Conservation (phyloP, 2,329 filamentous ascomycete species). For the Penicillium digitatum region DNA sequence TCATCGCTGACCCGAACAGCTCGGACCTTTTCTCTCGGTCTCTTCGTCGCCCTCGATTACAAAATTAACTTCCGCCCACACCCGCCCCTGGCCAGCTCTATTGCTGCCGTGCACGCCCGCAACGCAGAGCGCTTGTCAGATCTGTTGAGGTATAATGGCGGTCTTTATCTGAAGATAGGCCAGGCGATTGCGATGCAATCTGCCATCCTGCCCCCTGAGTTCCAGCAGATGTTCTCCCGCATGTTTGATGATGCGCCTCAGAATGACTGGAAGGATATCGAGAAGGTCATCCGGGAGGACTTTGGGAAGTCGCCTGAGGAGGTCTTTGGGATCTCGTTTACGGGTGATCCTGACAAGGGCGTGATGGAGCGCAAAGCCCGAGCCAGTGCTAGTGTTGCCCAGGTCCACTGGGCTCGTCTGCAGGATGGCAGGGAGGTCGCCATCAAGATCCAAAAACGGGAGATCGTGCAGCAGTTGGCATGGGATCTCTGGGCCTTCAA, state of each 20-base stretch:
- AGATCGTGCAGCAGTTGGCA: constrained; percentile 83
- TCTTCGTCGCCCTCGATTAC: constrained; percentile 84
- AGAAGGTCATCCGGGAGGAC: constrained; percentile 80
- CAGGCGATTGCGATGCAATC: constrained; percentile 99
- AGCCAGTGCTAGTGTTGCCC: constrained; percentile 84
- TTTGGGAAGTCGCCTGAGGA: constrained; percentile 83
- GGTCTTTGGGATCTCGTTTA: constrained; percentile 85
- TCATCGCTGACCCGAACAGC: constrained; percentile 72
- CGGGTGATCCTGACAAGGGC: constrained; percentile 58
- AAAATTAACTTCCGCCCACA: constrained; percentile 89
- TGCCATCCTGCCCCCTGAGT: constrained; percentile 86
- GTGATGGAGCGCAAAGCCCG: constrained; percentile 67
- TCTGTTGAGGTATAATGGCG: constrained; percentile 79
- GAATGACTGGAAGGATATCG: constrained; percentile 80
- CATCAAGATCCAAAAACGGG: constrained; percentile 92
- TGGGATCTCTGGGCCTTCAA: constrained; percentile 98
- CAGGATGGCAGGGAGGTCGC: constrained; percentile 86
- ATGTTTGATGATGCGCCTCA: constrained; percentile 99
- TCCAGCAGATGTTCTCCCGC: constrained; percentile 89
- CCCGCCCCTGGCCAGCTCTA: constrained; percentile 67
- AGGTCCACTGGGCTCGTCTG: constrained; percentile 90
- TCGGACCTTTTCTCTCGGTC: constrained; percentile 74
- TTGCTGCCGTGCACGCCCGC: constrained; percentile 74
- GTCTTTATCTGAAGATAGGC: constrained; percentile 93
- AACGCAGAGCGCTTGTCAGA: constrained; percentile 81